phyloP scores from a whole-genome alignment of 352 stramenopile species.

The Blastocystis sp. region DNA sequence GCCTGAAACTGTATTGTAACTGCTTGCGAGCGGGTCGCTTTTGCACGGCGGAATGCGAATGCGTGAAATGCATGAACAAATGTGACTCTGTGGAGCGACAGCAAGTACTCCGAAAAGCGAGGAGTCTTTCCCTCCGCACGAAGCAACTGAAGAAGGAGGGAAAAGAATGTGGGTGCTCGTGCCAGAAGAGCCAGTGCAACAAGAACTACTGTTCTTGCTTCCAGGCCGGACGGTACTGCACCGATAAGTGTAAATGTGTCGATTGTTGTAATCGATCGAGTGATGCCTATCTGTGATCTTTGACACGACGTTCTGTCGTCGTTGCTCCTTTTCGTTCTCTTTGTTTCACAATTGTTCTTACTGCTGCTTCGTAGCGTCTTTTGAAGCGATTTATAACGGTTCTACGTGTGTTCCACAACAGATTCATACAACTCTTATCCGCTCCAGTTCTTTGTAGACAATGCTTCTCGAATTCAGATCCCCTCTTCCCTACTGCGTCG shows the following conservation, averaged over 20 bases:
- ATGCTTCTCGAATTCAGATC: slow-evolving; percentile 73
- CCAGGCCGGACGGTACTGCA: slow-evolving; percentile 37
- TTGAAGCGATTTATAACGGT: not conserved
- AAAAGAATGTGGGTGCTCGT: slow-evolving; percentile 12
- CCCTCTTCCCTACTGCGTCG: slow-evolving; percentile 67
- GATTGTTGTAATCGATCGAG: slow-evolving; percentile 65
- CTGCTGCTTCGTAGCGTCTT: not conserved
- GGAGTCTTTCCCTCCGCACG: not conserved
- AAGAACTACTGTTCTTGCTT: slow-evolving; percentile 72
- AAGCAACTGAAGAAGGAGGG: not conserved
- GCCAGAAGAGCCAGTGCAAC: slow-evolving; percentile 65
- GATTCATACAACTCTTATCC: not conserved
- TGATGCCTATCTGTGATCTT: slow-evolving; percentile 51
- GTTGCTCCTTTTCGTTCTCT: not conserved
- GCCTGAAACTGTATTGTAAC: slow-evolving; percentile 65
- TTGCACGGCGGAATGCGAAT: slow-evolving; percentile 29
- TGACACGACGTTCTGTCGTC: not conserved
- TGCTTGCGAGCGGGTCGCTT: slow-evolving; percentile 37
- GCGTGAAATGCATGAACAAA: slow-evolving; percentile 40
- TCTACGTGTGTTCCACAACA: not conserved
- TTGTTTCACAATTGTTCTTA: not conserved
- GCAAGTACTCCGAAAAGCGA: slow-evolving; percentile 26
- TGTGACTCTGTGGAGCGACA: not conserved
- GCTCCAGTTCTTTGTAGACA: slow-evolving; percentile 2
- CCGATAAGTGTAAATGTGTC: slow-evolving; percentile 65